Evolutionary conservation across 495 filamentous ascomycete genomes (phyloP).

Genomic region (Aspergillus haitiensis): DNA sequence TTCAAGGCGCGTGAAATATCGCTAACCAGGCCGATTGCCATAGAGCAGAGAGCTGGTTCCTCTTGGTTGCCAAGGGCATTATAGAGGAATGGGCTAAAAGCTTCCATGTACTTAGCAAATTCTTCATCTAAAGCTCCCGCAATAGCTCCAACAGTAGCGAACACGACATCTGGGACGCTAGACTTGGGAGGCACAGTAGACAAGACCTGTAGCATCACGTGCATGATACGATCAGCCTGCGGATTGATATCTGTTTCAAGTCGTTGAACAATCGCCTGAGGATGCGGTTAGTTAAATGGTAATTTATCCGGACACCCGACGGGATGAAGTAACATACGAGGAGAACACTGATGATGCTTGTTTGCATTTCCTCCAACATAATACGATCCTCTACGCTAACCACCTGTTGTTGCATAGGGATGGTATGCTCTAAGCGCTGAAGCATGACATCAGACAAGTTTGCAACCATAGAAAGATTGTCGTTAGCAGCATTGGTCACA

Average conservation of each 20-base stretch:
- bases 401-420: conserved; percentile 89
- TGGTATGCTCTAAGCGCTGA: conserved; percentile 83
- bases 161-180: conserved; percentile 89
- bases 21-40: conserved; percentile 96
- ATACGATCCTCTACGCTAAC: conserved; percentile 95
- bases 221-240: conserved; percentile 92
- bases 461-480: conserved; percentile 78
- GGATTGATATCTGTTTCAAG: conserved; percentile 89
- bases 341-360: conserved; percentile 85
- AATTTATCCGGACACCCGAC: not conserved
- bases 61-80: conserved; percentile 93
- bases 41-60: conserved; percentile 87
- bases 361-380: conserved; percentile 95
- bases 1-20: conserved; percentile 92
- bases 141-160: conserved; percentile 83
- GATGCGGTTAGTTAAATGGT: conserved; percentile 16
- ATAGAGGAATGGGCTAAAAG: conserved; percentile 86
- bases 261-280: conserved; percentile 77
- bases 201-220: conserved; percentile 77
- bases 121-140: conserved; percentile 86
- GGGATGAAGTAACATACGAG: conserved; percentile 45
- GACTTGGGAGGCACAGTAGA: conserved; percentile 79
- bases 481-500: conserved; percentile 82
- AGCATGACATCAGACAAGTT: conserved; percentile 79
- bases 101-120: conserved; percentile 95